Base-by-base conservation (phyloP, 2,329 filamentous ascomycete species). In the Didymella pomorum region DNA sequence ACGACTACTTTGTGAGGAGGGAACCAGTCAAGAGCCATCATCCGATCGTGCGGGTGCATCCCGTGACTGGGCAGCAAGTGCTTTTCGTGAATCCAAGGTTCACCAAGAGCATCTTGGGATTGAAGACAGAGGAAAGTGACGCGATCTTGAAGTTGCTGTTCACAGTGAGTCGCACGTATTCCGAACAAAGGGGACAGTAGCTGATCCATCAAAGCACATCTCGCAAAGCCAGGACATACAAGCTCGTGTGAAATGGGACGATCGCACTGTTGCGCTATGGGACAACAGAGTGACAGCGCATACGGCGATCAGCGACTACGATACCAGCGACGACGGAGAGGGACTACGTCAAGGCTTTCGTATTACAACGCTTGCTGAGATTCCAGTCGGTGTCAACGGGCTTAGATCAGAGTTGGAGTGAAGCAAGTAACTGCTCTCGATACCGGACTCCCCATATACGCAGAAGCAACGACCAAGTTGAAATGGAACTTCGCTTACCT, bases 281-380 rank as follows among this genome's bases (percentile, higher is more conserved):
- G 91, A 94, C 74, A 93, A 93, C 79, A 83, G 90, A 26, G 85
- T 92, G 0, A 92, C 89, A 7, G 84, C 86, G 67, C 91, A 95
- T 75, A 89, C 89, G 8, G 91, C 91, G 1, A 81, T 93, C 31
- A 81, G 92, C 1, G 91, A 95, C 73, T 96, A 70, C 41, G 61
- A 68, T 43, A 64, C 67, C 5, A 63, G 56, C 31, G 68, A 68
- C 23, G 65, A 68, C 25, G 67, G 62, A 2, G 66, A 66, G 49
- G 66, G 63, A 23, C 44, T 70, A 20, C 56, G 64, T n/a, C 68
- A 71, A 39, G 64, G 67, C 8, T 71, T 70, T 46, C 64, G 68
- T 7, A 70, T 71, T 21, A 71, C 67, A 1, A 69, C 68, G 5
- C 51, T 70, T 7, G 68, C 58, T 20, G 68, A 69, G 26, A 60